Base-by-base conservation (phyloP, 768 basidiomycete genomes). In the Boletus reticulatus region DNA sequence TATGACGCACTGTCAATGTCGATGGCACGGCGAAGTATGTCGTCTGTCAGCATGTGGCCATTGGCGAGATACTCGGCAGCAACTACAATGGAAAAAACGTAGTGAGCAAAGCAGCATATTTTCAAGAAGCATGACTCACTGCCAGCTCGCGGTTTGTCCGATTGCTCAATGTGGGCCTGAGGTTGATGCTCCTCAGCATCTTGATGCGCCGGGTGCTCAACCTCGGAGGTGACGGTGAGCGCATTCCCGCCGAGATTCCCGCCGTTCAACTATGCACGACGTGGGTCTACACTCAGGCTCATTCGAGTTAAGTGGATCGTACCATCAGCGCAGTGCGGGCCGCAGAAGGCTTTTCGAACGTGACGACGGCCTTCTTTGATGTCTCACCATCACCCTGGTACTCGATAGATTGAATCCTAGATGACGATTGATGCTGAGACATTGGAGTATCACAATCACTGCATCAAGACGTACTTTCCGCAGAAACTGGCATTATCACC, bases 11-110 rank as follows among this genome's bases (percentile, higher is more conserved):
- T 73, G 67, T 92, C 89, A n/a, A 90, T 75, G 36, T 92, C 88
- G 62, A 93, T 92, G 45, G 92, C 88, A 47, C 81, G 81, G 62
- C 88, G 78, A 44, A 98, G 78, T 62, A 94, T 81, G 46, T 78
- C 67, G 67, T 98, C 95, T 17, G 85, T 84, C 27, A 98, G 80
- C 48, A 66, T 65, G 74, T 98, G 98, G 2, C 96, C 97, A 66
- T 83, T 85, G 2, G 96, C 93, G 43, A 99, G 82, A 72, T 95
- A 93, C 71, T 98, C 96, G 29, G 96, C 95, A 27, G 90, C 89
- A 65, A 97, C 92, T 84, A 3, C 22, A 22, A 3, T 22, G 67
- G 57, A 54, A 6, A 36, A 5, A 36, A 12, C 34, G 14, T 13
- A 13, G 0, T 36, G 34, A 36, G 14, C 4, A 14, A 13, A 36